Evolutionary conservation across 257 asterid genomes (phyloP).

Genomic region (Cynanchum wilfordii): DNA sequence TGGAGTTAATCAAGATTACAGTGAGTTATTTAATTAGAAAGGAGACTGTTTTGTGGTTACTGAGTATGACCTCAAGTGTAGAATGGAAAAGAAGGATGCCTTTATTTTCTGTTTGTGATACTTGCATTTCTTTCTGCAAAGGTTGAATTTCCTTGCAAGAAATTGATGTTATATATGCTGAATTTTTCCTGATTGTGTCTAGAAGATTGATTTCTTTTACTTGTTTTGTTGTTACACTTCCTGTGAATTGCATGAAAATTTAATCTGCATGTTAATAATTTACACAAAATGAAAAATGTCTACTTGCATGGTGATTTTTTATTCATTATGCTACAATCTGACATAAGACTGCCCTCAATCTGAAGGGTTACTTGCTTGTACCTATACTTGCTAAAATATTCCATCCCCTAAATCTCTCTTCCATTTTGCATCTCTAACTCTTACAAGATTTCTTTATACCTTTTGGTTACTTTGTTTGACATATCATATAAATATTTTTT

Average conservation of each 20-base stretch:
- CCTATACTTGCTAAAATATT: background rate
- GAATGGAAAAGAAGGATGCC: background rate
- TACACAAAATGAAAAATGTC: background rate
- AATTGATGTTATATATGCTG: background rate
- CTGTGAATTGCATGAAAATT: background rate
- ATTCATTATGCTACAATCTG: background rate
- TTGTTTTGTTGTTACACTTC: background rate
- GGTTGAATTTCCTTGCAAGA: background rate
- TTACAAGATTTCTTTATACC: background rate
- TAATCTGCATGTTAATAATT: background rate
- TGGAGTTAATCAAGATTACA: background rate
- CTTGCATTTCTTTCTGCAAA: background rate
- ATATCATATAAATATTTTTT: background rate
- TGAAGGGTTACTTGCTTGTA: background rate
- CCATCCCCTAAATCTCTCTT: background rate
- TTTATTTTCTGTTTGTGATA: background rate
- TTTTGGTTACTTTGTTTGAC: background rate
- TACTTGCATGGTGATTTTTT: too few relatives aligned
- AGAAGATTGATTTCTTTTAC: background rate
- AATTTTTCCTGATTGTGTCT: background rate
- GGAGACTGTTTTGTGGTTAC: background rate
- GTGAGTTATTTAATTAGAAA: background rate
- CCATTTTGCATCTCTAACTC: background rate
- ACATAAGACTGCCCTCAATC: background rate
- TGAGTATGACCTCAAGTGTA: background rate